Percentiles rank a stretch among this genome's conserved stretches.
phyloP scores from a whole-genome alignment of 2,329 filamentous ascomycete genomes.

The Berkeleyomyces rouxiae region DNA sequence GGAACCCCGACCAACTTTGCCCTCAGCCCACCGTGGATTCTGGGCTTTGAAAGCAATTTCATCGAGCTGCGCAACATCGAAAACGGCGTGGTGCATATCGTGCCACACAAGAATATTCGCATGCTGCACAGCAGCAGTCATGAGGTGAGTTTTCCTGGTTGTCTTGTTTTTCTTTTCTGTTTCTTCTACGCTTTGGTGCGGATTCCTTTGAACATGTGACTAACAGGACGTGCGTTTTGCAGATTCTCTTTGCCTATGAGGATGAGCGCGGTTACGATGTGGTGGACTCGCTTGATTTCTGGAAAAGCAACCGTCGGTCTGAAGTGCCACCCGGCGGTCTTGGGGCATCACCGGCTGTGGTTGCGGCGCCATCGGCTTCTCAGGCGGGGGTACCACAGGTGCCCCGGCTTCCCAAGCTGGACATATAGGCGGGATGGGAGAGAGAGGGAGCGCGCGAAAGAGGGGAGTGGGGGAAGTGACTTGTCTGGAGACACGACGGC shows the following conservation, averaged over 20 bases:
- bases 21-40: slow-evolving; percentile 87
- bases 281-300: slow-evolving; percentile 91
- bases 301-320: slow-evolving; percentile 49
- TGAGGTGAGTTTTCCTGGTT: slow-evolving; percentile 44
- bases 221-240: background rate
- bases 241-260: slow-evolving; percentile 97
- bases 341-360: background rate
- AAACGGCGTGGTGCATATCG: slow-evolving; percentile 84
- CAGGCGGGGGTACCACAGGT: slow-evolving; percentile 4
- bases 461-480: background rate
- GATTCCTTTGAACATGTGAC: background rate
- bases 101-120: slow-evolving; percentile 89
- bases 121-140: slow-evolving; percentile 95
- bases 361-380: background rate
- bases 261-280: slow-evolving; percentile 88
- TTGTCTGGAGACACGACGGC: background rate
- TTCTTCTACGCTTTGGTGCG: background rate
- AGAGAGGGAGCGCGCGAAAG: background rate
- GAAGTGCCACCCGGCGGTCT: slow-evolving; percentile 19
- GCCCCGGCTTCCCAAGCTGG: slow-evolving; percentile 8
- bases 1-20: slow-evolving; percentile 84
- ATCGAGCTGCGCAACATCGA: slow-evolving; percentile 95
- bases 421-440: slow-evolving; percentile 1
- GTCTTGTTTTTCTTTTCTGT: background rate
- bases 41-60: slow-evolving; percentile 94